Evolutionary conservation across 441 rosid genomes (phyloP).

Genomic region (Euphorbia celastroides): DNA sequence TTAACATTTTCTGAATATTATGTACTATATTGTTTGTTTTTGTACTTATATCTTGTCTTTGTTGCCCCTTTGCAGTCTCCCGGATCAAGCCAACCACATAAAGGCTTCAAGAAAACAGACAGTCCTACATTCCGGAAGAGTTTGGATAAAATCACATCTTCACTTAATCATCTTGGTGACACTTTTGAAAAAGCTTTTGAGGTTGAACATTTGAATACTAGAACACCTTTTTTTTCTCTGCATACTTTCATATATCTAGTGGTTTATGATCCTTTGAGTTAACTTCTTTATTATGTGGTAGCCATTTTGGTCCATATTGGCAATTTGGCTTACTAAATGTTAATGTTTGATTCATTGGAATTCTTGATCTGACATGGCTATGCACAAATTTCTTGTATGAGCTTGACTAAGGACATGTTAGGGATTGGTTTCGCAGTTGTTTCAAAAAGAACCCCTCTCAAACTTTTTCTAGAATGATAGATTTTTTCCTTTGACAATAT

Average conservation of each 20-base stretch:
- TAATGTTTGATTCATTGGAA: neutral
- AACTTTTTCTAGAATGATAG: too few relatives aligned
- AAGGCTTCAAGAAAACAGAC: conserved; percentile 47
- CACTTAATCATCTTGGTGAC: conserved; percentile 81
- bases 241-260: neutral
- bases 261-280: neutral
- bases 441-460: too few relatives aligned
- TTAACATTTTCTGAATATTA: neutral
- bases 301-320: neutral
- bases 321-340: neutral
- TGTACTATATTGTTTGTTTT: neutral
- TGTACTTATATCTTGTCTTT: neutral
- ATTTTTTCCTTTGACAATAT: too few relatives aligned
- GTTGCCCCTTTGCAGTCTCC: conserved; percentile 21
- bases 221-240: conserved; percentile 1
- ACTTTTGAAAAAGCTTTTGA: conserved; percentile 80
- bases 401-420: too few relatives aligned
- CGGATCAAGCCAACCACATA: conserved; percentile 28
- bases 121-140: conserved; percentile 69
- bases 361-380: neutral
- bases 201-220: conserved; percentile 32
- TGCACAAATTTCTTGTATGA: neutral
- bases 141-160: conserved; percentile 55
- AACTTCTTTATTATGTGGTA: neutral
- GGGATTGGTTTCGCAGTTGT: too few relatives aligned